Percentiles rank a stretch among this genome's conserved stretches.
Conservation (phyloP, 768 basidiomycete species). For the Rhodotorula sphaerocarpa region DNA sequence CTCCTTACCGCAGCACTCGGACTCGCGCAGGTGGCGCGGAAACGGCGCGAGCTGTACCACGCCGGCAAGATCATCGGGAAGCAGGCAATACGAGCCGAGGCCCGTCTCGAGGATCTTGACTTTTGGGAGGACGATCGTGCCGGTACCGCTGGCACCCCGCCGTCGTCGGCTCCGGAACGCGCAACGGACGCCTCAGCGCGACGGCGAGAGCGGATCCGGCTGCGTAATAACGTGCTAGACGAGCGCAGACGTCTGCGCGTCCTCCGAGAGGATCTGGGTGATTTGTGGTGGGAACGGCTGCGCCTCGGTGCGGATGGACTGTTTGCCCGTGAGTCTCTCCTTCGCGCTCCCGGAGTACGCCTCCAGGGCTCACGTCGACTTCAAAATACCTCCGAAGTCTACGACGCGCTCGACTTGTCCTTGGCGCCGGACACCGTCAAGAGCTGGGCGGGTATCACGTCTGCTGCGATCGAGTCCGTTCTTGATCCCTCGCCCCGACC, state of each 20-base stretch:
- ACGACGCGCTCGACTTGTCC: slow-evolving; percentile 19
- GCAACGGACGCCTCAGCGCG: neutral
- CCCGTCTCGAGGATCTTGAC: slow-evolving; percentile 9
- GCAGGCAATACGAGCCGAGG: neutral
- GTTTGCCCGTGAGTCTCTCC: slow-evolving; percentile 11
- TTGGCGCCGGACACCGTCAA: neutral
- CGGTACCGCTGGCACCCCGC: no score
- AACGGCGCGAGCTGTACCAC: neutral
- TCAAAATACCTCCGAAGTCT: no score
- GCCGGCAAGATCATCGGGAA: neutral
- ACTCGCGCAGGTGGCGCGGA: neutral
- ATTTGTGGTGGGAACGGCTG: slow-evolving; percentile 3
- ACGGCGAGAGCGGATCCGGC: neutral
- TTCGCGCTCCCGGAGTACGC: no score
- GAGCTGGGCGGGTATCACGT: neutral
- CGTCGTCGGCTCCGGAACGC: no score
- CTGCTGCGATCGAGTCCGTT: slow-evolving; percentile 16
- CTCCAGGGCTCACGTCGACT: no score
- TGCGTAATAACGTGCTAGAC: neutral
- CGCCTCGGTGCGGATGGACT: slow-evolving; percentile 9
- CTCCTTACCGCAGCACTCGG: neutral
- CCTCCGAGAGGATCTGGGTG: neutral
- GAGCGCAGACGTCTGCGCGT: slow-evolving; percentile 2
- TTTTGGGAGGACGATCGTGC: neutral
- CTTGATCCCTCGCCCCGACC: neutral